Evolutionary conservation across 2,329 filamentous ascomycete species (phyloP).

Genomic region (Ascochyta fabae): DNA sequence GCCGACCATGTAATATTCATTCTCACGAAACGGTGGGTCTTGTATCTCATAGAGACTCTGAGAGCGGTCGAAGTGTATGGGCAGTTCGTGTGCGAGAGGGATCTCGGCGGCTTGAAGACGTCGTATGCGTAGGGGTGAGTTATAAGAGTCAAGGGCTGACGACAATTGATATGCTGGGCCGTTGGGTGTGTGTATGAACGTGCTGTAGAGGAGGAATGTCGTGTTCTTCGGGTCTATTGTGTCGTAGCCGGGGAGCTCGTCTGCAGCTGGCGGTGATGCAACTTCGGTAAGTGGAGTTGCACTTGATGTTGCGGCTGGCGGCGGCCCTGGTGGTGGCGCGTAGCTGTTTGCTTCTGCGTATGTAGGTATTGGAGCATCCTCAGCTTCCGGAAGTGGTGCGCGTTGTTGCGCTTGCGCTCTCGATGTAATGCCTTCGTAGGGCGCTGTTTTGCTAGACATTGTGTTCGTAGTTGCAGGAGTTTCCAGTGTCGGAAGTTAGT

Average conservation of each 20-base stretch:
- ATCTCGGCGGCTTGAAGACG: slow-evolving; percentile 25
- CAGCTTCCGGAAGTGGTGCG: slow-evolving; percentile 4
- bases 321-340: slow-evolving; percentile 10
- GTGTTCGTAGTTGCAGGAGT: neutral
- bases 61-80: slow-evolving; percentile 21
- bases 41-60: slow-evolving; percentile 26
- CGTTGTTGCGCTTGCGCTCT: slow-evolving; percentile 11
- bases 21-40: slow-evolving; percentile 25
- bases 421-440: slow-evolving; percentile 12
- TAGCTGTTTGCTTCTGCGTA: slow-evolving; percentile 17
- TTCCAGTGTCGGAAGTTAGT: neutral
- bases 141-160: slow-evolving; percentile 21
- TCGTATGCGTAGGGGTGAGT: slow-evolving; percentile 25
- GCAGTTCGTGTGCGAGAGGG: slow-evolving; percentile 11
- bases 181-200: slow-evolving; percentile 28
- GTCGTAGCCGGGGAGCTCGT: slow-evolving; percentile 25
- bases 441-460: slow-evolving; percentile 15
- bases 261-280: slow-evolving; percentile 4
- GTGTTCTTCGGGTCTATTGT: slow-evolving; percentile 24
- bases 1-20: slow-evolving; percentile 25
- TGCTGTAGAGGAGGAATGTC: slow-evolving; percentile 23
- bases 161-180: slow-evolving; percentile 28
- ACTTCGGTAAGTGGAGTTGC: neutral
- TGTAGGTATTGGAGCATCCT: slow-evolving; percentile 13
- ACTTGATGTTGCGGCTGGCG: slow-evolving; percentile 1